These are phyloP conservation scores for Candida quercuum DNA, from an alignment of 805 yeast genomes.

Conservation along the genomic window DNA sequence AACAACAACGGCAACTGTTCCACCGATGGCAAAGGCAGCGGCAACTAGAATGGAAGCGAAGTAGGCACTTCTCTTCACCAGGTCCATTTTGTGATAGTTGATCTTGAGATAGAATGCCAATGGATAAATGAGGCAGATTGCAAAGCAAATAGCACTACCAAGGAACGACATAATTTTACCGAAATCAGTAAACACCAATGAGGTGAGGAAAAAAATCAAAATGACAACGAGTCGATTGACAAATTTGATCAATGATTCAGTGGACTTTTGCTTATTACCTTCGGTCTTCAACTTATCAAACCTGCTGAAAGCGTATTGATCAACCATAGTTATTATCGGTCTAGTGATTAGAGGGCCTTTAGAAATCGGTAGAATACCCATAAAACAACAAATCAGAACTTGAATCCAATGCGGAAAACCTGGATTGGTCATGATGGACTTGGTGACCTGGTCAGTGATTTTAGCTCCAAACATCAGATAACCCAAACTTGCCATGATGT, in stretches of 20 bases:
- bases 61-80: slow-evolving; percentile 18
- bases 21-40: slow-evolving; percentile 13
- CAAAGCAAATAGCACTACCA: slow-evolving; percentile 69
- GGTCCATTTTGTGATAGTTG: slow-evolving; percentile 32
- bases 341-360: slow-evolving; percentile 70
- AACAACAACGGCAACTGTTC: slow-evolving; percentile 22
- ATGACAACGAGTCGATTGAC: slow-evolving; percentile 16
- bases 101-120: slow-evolving; percentile 54
- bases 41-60: slow-evolving; percentile 6
- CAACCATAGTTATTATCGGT: slow-evolving; percentile 65
- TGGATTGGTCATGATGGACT: slow-evolving; percentile 56
- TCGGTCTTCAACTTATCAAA: not conserved
- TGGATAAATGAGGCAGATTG: slow-evolving; percentile 70
- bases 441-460: slow-evolving; percentile 71
- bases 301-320: slow-evolving; percentile 25
- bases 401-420: slow-evolving; percentile 65
- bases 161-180: slow-evolving; percentile 69
- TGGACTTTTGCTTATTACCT: not conserved
- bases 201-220: slow-evolving; percentile 39
- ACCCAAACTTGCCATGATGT: slow-evolving; percentile 58
- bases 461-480: slow-evolving; percentile 74
- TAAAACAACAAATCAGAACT: slow-evolving; percentile 36
- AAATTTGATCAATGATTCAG: slow-evolving; percentile 1
- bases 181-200: slow-evolving; percentile 61
- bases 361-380: slow-evolving; percentile 71